Percentiles rank a stretch among this genome's conserved stretches.
Evolutionary conservation across 2,329 filamentous ascomycete species (phyloP).

Genomic region (Microdochium paspali): DNA sequence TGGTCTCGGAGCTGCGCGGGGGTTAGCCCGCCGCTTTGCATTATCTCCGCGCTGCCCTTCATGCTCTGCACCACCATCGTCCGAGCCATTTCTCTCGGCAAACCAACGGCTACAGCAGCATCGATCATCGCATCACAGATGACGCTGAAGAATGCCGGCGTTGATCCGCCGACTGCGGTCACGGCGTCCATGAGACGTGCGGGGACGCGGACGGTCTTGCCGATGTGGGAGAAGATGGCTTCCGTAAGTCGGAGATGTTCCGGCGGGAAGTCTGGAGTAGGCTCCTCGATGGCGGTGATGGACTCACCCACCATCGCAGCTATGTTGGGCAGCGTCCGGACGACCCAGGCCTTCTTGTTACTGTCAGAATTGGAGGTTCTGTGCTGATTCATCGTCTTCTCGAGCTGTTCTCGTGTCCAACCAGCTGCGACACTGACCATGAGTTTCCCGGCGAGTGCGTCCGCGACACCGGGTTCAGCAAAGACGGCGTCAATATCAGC

Average conservation of each 20-base stretch:
- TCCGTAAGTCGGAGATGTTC: constrained; percentile 14
- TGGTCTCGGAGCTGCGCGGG: constrained; percentile 48
- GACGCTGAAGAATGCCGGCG: constrained; percentile 50
- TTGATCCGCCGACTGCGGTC: constrained; percentile 51
- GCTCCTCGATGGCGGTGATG: constrained; percentile 21
- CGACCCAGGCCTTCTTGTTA: constrained; percentile 9
- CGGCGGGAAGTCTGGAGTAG: constrained; percentile 9
- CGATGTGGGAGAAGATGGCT: constrained; percentile 46
- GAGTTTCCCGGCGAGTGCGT: constrained; percentile 32
- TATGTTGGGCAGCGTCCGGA: constrained; percentile 25
- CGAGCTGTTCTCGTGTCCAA: constrained; percentile 30
- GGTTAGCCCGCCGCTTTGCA: constrained; percentile 17
- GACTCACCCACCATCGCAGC: constrained; percentile 21
- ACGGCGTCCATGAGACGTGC: constrained; percentile 43
- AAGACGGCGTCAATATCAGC: constrained; percentile 29
- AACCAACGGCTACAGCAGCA: constrained; percentile 49
- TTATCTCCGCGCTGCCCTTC: constrained; percentile 44
- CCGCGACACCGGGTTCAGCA: constrained; percentile 21
- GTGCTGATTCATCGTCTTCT: constrained; percentile 21
- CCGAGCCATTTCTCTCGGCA: constrained; percentile 45
- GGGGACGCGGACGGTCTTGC: constrained; percentile 38
- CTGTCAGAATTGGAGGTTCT: constrained; percentile 4
- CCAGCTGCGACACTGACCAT: constrained; percentile 42
- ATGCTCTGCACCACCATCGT: constrained; percentile 52
- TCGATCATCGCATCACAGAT: constrained; percentile 50